phyloP scores from a whole-genome alignment of 768 basidiomycete species.

The Pleurotus sapidus region DNA sequence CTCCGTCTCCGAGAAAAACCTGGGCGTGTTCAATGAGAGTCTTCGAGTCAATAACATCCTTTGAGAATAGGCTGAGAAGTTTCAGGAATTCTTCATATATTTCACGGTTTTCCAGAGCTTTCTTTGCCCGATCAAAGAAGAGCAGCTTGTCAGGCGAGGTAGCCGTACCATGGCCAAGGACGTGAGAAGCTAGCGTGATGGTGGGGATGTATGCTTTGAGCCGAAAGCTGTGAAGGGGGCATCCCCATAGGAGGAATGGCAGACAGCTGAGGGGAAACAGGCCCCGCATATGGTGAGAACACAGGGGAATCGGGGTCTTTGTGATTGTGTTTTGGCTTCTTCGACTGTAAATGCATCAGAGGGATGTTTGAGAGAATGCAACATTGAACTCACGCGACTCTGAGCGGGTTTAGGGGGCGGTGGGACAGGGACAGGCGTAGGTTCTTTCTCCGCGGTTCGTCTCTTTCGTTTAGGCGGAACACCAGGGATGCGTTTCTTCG shows the following conservation, averaged over 20 bases:
- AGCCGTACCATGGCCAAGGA: slow-evolving; percentile 27
- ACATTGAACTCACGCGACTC: slow-evolving; percentile 37
- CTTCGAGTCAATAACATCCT: slow-evolving; percentile 86
- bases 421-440: slow-evolving; percentile 40
- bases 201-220: slow-evolving; percentile 17
- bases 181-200: slow-evolving; percentile 23
- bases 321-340: slow-evolving; percentile 63
- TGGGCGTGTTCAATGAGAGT: slow-evolving; percentile 80
- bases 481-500: slow-evolving; percentile 41
- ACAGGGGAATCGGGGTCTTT: slow-evolving; percentile 56
- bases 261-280: slow-evolving; percentile 36
- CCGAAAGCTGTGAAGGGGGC: slow-evolving; percentile 15
- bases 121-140: slow-evolving; percentile 94
- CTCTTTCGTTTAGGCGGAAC: slow-evolving; percentile 54
- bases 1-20: slow-evolving; percentile 78
- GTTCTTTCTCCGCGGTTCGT: slow-evolving; percentile 64
- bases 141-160: slow-evolving; percentile 71
- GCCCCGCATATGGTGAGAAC: slow-evolving; percentile 44
- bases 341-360: slow-evolving; percentile 37
- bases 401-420: slow-evolving; percentile 47
- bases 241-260: slow-evolving; percentile 15
- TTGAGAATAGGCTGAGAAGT: slow-evolving; percentile 85
- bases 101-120: slow-evolving; percentile 68
- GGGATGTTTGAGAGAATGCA: neutral
- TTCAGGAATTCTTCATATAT: slow-evolving; percentile 94